Percentiles rank a stretch among this genome's conserved stretches.
These are phyloP conservation scores for Cladophialophora carrionii DNA, from an alignment of 2,329 filamentous ascomycete species.

Conservation along the genomic window DNA sequence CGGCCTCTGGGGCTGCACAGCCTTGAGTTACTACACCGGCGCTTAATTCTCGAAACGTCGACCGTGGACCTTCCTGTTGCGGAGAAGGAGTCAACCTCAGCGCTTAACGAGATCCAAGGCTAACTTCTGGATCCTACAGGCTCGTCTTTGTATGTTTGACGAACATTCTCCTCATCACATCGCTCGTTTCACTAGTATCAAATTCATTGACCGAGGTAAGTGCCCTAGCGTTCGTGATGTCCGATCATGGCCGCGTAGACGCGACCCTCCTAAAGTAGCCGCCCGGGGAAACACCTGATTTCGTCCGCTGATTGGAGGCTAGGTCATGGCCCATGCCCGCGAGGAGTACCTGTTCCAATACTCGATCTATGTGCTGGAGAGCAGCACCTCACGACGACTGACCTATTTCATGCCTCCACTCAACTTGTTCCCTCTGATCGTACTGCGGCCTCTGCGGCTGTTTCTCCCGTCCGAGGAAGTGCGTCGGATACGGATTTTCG, in stretches of 20 bases:
- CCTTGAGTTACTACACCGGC: slow-evolving; percentile 12
- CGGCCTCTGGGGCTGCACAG: background rate
- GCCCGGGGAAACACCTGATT: slow-evolving; percentile 11
- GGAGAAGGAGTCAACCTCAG: slow-evolving; percentile 16
- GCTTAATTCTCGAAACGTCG: slow-evolving; percentile 18
- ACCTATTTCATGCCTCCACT: slow-evolving; percentile 54
- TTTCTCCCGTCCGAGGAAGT: slow-evolving; percentile 59
- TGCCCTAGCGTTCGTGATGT: slow-evolving; percentile 18
- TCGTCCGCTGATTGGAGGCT: slow-evolving; percentile 27
- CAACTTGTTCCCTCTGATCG: slow-evolving; percentile 63
- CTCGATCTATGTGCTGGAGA: slow-evolving; percentile 51
- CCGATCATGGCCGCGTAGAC: slow-evolving; percentile 19
- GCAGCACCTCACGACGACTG: slow-evolving; percentile 51
- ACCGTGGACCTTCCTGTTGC: background rate
- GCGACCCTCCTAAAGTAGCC: slow-evolving; percentile 23
- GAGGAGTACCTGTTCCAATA: slow-evolving; percentile 64
- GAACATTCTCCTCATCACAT: slow-evolving; percentile 64
- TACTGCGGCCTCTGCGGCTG: slow-evolving; percentile 61
- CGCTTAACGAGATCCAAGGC: slow-evolving; percentile 16
- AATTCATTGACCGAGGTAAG: slow-evolving; percentile 62
- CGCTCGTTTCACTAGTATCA: slow-evolving; percentile 61
- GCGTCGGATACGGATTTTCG: slow-evolving; percentile 59
- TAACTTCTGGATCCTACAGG: slow-evolving; percentile 42
- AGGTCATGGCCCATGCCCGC: slow-evolving; percentile 64
- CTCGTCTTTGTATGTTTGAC: slow-evolving; percentile 64